Percentiles rank a stretch among this genome's conserved stretches.
Evolutionary conservation across 2,329 filamentous ascomycete species (phyloP).

Genomic region (Raffaelea ambrosiae): DNA sequence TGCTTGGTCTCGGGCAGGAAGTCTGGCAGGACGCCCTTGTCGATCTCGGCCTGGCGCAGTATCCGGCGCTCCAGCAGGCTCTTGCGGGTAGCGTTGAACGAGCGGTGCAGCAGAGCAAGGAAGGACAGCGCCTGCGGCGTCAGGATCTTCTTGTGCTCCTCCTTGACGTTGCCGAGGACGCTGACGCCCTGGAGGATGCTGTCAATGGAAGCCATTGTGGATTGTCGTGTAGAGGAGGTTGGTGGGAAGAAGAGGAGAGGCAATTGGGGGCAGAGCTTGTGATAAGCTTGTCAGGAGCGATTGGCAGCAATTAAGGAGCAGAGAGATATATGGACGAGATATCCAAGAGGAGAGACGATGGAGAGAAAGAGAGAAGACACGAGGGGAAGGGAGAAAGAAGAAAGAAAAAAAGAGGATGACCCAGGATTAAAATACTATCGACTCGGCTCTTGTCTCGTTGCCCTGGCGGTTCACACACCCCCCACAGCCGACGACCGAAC

Average conservation of each 20-base stretch:
- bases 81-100: constrained; percentile 87
- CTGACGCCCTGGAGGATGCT: constrained; percentile 79
- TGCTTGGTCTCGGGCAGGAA: constrained; percentile 94
- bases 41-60: constrained; percentile 83
- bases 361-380: not conserved
- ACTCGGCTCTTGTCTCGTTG: not conserved
- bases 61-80: constrained; percentile 78
- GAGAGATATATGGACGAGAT: not conserved
- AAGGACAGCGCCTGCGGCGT: constrained; percentile 86
- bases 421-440: constrained; percentile 1
- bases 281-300: not conserved
- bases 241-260: not conserved
- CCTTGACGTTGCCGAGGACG: constrained; percentile 70
- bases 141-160: constrained; percentile 81
- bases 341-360: not conserved
- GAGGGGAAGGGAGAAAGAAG: not conserved
- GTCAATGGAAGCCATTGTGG: constrained; percentile 60
- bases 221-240: not conserved
- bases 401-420: constrained; percentile 2
- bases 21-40: constrained; percentile 80
- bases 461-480: not conserved
- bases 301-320: not conserved
- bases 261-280: not conserved
- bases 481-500: not conserved
- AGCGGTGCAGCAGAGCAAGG: constrained; percentile 86